Evolutionary conservation across 495 filamentous ascomycete genomes (phyloP), one percentile per base, ranked within the genome.

Genomic region (Penicillium parvum): DNA sequence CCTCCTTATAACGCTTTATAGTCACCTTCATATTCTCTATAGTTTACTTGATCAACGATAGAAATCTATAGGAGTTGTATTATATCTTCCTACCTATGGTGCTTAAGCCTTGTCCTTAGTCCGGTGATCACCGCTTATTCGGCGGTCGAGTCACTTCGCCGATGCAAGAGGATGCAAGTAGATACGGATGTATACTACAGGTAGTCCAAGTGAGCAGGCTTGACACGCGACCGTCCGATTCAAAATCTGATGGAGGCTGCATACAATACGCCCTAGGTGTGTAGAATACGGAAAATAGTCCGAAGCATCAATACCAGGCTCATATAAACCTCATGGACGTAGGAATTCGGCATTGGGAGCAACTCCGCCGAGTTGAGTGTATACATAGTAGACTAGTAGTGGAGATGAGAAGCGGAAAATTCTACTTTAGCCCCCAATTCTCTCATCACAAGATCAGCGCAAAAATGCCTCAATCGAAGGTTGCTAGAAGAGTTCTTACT

Each of bases 391-490:
- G n/a, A n/a, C n/a, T 21, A 7, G 7, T 2, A 23, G 53, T 57
- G 53, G 53, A 41, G 53, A 44, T 25, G 39, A 40, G 11, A 20
- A 1, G 18, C 43, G 37, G 17, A 45, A 47, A 53, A 47, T 37
- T 43, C 32, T 37, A 32, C 14, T n/a, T n/a, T n/a, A n/a, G n/a
- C n/a, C n/a, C n/a, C n/a, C n/a, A n/a, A n/a, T n/a, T n/a, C n/a
- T n/a, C n/a, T n/a, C 10, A 28, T 48, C 45, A 46, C 5, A 8
- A 12, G 20, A 23, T 18, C 43, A 33, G 43, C 25, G 37, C 23
- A 28, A 43, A 50, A 57, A 55, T 52, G 44, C 45, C 52, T 44
- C 52, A 49, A 20, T 21, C 32, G 42, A 38, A 46, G 34, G 45
- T 22, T 28, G 27, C 28, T 34, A 29, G 30, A 32, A 37, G 21